phyloP scores from a whole-genome alignment of 2,329 filamentous ascomycete genomes.

The Ustilaginoidea virens region DNA sequence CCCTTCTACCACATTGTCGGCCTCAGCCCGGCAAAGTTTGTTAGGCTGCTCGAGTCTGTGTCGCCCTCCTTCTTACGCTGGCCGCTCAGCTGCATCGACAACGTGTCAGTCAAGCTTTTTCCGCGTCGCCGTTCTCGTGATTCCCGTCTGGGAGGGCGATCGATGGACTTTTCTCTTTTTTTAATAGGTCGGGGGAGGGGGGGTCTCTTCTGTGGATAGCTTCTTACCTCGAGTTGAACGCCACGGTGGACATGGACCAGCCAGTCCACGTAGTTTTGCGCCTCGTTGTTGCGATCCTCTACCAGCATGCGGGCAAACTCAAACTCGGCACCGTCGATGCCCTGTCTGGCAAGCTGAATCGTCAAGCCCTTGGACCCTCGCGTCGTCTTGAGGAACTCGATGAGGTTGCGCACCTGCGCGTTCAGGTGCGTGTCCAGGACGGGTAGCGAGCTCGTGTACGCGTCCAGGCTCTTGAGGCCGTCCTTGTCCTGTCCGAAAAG shows the following conservation, averaged over 20 bases:
- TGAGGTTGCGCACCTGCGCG: slow-evolving; percentile 83
- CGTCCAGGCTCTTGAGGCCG: slow-evolving; percentile 60
- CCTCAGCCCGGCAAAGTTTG: slow-evolving; percentile 39
- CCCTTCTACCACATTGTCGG: slow-evolving; percentile 5
- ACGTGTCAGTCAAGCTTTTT: too few species aligned
- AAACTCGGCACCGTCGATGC: slow-evolving; percentile 86
- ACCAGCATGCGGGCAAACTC: slow-evolving; percentile 86
- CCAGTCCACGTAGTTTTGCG: slow-evolving; percentile 97
- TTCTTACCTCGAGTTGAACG: slow-evolving; percentile 70
- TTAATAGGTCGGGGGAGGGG: neutral
- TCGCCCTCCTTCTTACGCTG: slow-evolving; percentile 56
- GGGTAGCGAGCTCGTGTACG: slow-evolving; percentile 66
- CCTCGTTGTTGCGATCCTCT: slow-evolving; percentile 94
- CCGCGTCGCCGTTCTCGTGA: too few species aligned
- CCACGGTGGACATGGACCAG: slow-evolving; percentile 86
- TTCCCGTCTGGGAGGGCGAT: too few species aligned
- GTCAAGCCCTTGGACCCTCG: slow-evolving; percentile 79
- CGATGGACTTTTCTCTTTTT: neutral
- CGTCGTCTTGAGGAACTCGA: slow-evolving; percentile 69
- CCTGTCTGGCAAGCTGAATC: slow-evolving; percentile 81
- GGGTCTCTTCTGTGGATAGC: neutral
- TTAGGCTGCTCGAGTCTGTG: slow-evolving; percentile 29
- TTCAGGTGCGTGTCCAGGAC: slow-evolving; percentile 84
- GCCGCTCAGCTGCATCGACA: slow-evolving; percentile 47
- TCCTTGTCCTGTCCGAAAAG: slow-evolving; percentile 66